Evolutionary conservation across 805 yeast species (phyloP).

Genomic region (Yamadazyma scolyti): DNA sequence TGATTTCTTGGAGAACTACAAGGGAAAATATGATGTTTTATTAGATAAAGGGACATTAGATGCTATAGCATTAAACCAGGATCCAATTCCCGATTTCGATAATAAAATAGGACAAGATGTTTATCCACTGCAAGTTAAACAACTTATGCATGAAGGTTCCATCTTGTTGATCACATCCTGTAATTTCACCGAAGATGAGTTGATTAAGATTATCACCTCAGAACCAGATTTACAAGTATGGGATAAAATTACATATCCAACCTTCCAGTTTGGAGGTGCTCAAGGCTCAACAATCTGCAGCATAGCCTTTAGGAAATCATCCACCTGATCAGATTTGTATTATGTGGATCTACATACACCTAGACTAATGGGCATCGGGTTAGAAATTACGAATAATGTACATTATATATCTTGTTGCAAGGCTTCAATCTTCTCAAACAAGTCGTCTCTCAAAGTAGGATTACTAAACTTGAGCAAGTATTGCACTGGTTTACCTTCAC

Average conservation of each 20-base stretch:
- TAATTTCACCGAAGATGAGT: slow-evolving; percentile 83
- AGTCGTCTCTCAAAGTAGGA: slow-evolving; percentile 53
- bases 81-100: slow-evolving; percentile 37
- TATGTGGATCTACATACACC: not conserved
- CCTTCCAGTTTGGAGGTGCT: slow-evolving; percentile 84
- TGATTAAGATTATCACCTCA: slow-evolving; percentile 49
- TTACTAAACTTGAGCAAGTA: slow-evolving; percentile 74
- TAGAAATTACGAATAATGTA: no score
- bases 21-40: slow-evolving; percentile 61
- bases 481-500: slow-evolving; percentile 67
- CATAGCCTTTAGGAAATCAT: slow-evolving; percentile 61
- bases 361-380: no score
- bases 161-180: slow-evolving; percentile 81
- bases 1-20: slow-evolving; percentile 32
- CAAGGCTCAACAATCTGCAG: slow-evolving; percentile 87
- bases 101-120: slow-evolving; percentile 49
- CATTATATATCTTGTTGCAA: slow-evolving; percentile 22
- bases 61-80: slow-evolving; percentile 86
- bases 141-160: slow-evolving; percentile 53
- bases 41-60: slow-evolving; percentile 95
- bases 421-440: slow-evolving; percentile 49
- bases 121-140: slow-evolving; percentile 59
- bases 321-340: slow-evolving; percentile 1
- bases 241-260: slow-evolving; percentile 72
- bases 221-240: slow-evolving; percentile 51